A percentile compares a stretch with the other conserved stretches of the same genome.
Conservation (phyloP, 2,329 filamentous ascomycete genomes). For the Mariannaea sp. region DNA sequence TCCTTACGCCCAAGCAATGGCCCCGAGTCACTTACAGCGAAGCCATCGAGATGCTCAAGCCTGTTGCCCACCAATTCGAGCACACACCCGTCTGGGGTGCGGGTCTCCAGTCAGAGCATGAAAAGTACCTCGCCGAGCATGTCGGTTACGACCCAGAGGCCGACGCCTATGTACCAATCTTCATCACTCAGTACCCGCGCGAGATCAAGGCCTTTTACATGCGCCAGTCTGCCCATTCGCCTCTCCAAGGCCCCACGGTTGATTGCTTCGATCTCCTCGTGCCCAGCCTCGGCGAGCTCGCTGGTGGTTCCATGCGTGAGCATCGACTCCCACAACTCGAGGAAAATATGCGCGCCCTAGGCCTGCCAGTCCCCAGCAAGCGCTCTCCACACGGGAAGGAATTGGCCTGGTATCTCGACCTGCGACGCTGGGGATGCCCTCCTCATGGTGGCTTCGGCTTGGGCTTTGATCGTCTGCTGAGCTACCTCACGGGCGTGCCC, state of each 20-base stretch:
- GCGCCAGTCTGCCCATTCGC: conserved; percentile 45
- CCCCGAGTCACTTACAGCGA: conserved; percentile 81
- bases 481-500: conserved; percentile 79
- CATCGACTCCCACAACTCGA: conserved; percentile 71
- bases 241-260: conserved; percentile 60
- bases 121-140: conserved; percentile 78
- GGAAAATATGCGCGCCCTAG: conserved; percentile 71
- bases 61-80: conserved; percentile 66
- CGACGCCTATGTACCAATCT: conserved; percentile 68
- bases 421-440: conserved; percentile 87
- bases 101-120: conserved; percentile 88
- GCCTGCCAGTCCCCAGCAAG: conserved; percentile 55
- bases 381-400: conserved; percentile 34
- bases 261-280: conserved; percentile 91
- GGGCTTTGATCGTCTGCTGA: conserved; percentile 84
- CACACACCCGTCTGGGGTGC: conserved; percentile 71
- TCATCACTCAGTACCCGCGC: conserved; percentile 92
- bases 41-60: conserved; percentile 71
- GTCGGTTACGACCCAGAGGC: conserved; percentile 58
- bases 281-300: conserved; percentile 83
- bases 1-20: conserved; percentile 65
- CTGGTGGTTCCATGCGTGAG: conserved; percentile 88
- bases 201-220: conserved; percentile 87
- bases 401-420: conserved; percentile 85
- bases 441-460: conserved; percentile 91